Evolutionary conservation across 2,329 filamentous ascomycete genomes (phyloP), one percentile per base, ranked within the genome.

Genomic region (Hypoxylon sp.): DNA sequence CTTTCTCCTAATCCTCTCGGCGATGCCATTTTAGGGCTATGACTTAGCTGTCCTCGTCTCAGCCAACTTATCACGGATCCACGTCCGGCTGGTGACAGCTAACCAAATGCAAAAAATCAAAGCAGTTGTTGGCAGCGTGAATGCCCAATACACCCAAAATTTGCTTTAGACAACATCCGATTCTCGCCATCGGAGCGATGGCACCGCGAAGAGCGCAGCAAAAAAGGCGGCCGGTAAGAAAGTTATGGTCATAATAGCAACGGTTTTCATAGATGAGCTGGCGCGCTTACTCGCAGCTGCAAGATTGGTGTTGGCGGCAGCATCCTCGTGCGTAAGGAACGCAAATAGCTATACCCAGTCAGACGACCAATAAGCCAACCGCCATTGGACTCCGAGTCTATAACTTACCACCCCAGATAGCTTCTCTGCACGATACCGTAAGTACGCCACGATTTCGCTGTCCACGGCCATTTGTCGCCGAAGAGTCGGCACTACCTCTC

Each of bases 91-190:
- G 21, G 21, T 13, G 11, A 46, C 41, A 23, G 41, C 7, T 17
- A 46, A 46, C 41, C 41, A 46, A 23, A 46, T 46, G 3, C 41
- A 19, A 46, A 46, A 23, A 19, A 46, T 19, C 17, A 46, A 23
- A 46, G 21, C 21, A 19, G 41, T 46, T 46, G 21, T n/a, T 21
- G 41, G 41, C 21, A 46, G 17, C 17, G 84, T 84, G 48, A 86
- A 82, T 0, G 81, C 85, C 84, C 82, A 86, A 71, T 84, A 85
- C 10, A 84, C 81, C 68, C 72, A 72, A 52, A 73, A 72, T 1
- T 60, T 66, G 3, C 59, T 51, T 21, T 48, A 45, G 11, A 73
- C 38, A 7, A 69, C 61, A 2, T 36, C 34, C 7, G 59, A 51
- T 2, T 32, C 11, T 23, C 68, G 48, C 70, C 66, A 73, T 3